These are phyloP conservation scores for Metschnikowia continentalis DNA, from an alignment of 805 yeast genomes.

Conservation along the genomic window DNA sequence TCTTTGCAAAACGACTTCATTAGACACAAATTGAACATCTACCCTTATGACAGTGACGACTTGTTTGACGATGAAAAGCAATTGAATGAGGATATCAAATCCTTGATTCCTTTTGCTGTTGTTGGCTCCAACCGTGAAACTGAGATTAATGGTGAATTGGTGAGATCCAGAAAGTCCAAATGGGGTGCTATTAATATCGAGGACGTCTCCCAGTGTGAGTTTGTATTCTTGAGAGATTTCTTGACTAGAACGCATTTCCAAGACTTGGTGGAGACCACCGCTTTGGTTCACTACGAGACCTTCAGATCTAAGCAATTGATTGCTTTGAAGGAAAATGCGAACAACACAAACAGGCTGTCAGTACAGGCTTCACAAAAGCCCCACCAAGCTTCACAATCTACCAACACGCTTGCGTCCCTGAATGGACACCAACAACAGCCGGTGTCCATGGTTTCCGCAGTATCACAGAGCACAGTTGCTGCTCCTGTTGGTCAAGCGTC, in stretches of 20 bases:
- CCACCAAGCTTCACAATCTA: conserved; percentile 6
- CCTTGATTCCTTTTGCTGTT: conserved; percentile 85
- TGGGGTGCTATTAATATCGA: conserved; percentile 95
- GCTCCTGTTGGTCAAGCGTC: conserved; percentile 4
- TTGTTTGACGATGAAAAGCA: conserved; percentile 69
- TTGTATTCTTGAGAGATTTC: conserved; percentile 89
- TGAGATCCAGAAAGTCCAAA: conserved; percentile 86
- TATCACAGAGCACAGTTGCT: conserved; percentile 15
- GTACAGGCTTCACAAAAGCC: conserved; percentile 11
- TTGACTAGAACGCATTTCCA: conserved; percentile 93
- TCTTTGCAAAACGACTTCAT: conserved; percentile 72
- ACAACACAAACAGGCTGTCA: conserved; percentile 39
- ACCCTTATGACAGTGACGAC: conserved; percentile 75
- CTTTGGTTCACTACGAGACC: conserved; percentile 82
- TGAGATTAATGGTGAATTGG: conserved; percentile 68
- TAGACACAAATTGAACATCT: conserved; percentile 68
- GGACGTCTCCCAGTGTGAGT: conserved; percentile 93
- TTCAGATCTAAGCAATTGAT: conserved; percentile 92
- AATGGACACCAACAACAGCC: conserved; percentile 7
- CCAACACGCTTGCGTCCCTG: conserved; percentile 6
- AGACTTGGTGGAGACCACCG: conserved; percentile 90
- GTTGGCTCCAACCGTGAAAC: conserved; percentile 85
- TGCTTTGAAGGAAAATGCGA: conserved; percentile 88
- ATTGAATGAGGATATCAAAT: conserved; percentile 67
- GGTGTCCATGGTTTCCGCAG: conserved; percentile 18